Base-by-base conservation (phyloP, 306 rosid species). In the Fragaria nilgerrensis region DNA sequence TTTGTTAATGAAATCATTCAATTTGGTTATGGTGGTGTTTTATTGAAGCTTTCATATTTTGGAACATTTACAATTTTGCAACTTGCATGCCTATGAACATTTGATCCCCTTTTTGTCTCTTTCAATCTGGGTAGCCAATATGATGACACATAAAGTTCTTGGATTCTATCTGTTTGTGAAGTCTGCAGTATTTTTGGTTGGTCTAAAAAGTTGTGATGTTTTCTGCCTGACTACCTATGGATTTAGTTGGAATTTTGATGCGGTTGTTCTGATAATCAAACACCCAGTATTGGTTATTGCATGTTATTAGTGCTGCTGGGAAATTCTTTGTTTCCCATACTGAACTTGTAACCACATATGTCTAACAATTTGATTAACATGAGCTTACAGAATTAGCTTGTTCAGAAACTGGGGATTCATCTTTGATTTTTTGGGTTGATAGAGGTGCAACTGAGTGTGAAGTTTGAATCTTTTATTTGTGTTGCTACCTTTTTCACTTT, bases 1-100 rank as follows among this genome's bases (percentile, higher is more conserved):
- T 80, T 65, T 7, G 71, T 76, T 41, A 15, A 39, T 41, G 12
- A 37, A 41, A 48, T 32, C 29, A 20, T 68, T 63, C 32, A 3
- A 8, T n/a, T 37, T 48, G 22, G 2, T 19, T 13, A 68, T 29
- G 2, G 6, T 25, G 20, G 2, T 71, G 15, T 20, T 39, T 9
- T 4, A 41, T 68, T 70, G 73, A 55, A 65, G 65, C 49, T 65
- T 66, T 53, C 66, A 36, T 4, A 47, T 22, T 48, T 65, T 76
- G 73, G 73, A 66, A n/a, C 49, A 13, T 52, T 52, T 65, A 50
- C 13, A 36, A 14, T 59, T 56, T 47, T 27, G 3, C 37, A 34
- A 6, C 15, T 37, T 73, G 36, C 39, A 27, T 45, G 36, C 19
- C 73, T 32, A 15, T 63, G 43, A 63, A 5, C 15, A 16, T 63